Conservation (phyloP, 148 eudicot species). For the Camellia japonica region DNA sequence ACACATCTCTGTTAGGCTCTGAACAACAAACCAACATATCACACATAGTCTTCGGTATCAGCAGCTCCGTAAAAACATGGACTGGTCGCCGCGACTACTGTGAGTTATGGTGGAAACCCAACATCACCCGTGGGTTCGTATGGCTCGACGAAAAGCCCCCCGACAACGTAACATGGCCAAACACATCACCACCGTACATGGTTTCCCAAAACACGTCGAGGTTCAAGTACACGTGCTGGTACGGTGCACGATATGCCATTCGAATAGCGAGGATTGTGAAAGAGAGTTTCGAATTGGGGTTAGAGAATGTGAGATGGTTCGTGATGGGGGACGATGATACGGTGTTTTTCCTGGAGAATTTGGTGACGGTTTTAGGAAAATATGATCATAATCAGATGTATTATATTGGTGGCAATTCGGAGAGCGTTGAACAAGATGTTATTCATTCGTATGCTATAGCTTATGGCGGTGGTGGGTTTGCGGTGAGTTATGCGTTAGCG, state of each 20-base stretch:
- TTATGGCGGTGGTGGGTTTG: conserved; percentile 51
- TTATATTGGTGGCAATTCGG: conserved; percentile 45
- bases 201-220: conserved; percentile 32
- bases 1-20: too few relatives aligned
- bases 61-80: conserved; percentile 47
- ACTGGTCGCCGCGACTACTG: conserved; percentile 25
- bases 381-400: conserved; percentile 52
- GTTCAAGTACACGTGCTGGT: conserved; percentile 37
- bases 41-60: conserved; percentile 41
- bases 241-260: conserved; percentile 31
- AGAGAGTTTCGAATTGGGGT: conserved; percentile 41
- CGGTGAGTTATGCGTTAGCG: conserved; percentile 41
- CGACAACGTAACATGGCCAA: conserved; percentile 23
- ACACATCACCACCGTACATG: conserved; percentile 32
- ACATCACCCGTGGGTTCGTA: conserved; percentile 38
- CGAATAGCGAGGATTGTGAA: conserved; percentile 44
- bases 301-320: conserved; percentile 44
- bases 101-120: conserved; percentile 44
- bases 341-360: conserved; percentile 40
- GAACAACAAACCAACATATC: conserved; percentile 28
- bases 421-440: conserved; percentile 41
- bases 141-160: conserved; percentile 43
- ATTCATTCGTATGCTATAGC: conserved; percentile 38
- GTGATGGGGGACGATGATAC: conserved; percentile 59
- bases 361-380: conserved; percentile 34